Conservation (phyloP, 2,329 filamentous ascomycete genomes). For the Paracamarosporium sp. region DNA sequence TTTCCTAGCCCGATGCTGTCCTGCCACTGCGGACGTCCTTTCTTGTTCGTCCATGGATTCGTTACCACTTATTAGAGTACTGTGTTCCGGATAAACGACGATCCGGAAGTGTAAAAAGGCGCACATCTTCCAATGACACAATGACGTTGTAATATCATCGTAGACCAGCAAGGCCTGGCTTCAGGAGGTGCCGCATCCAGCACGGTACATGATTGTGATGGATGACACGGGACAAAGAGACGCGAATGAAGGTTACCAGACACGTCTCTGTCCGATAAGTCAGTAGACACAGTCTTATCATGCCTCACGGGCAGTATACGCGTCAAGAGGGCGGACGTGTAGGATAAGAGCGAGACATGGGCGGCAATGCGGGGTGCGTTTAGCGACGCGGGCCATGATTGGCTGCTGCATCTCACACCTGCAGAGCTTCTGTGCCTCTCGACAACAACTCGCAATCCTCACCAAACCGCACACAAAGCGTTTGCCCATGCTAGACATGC, state of each 20-base stretch:
- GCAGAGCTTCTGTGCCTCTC: constrained; percentile 2
- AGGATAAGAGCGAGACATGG: background rate
- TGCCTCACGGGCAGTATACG: background rate
- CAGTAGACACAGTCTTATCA: background rate
- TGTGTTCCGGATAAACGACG: too few relatives aligned
- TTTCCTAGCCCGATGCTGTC: too few relatives aligned
- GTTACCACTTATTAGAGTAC: too few relatives aligned
- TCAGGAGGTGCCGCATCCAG: background rate
- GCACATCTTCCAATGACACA: background rate
- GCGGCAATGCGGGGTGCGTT: constrained; percentile 8
- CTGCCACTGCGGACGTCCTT: too few relatives aligned
- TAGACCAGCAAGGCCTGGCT: background rate
- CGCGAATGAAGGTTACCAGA: background rate
- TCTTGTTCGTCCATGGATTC: too few relatives aligned
- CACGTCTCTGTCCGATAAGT: background rate
- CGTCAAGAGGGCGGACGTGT: background rate
- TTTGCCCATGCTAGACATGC: constrained; percentile 1
- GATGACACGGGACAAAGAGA: background rate
- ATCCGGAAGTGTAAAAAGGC: too few relatives aligned
- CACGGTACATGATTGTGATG: background rate
- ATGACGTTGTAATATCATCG: background rate
- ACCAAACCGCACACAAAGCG: background rate
- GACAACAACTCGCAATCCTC: background rate
- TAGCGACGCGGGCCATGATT: background rate
- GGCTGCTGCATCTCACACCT: background rate